Conservation (phyloP, 83 land plant species). For the Picea engelmannii region DNA sequence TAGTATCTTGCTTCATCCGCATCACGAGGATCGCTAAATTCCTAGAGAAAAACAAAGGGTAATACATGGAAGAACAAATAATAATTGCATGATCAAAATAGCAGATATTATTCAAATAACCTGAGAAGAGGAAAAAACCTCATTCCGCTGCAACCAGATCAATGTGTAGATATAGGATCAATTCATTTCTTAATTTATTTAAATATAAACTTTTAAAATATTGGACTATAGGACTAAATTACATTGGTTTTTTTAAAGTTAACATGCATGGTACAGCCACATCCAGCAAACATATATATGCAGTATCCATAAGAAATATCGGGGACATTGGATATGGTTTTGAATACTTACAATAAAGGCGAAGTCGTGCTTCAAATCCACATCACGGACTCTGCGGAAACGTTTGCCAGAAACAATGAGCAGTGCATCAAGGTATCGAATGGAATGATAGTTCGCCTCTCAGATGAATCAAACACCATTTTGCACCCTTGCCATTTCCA, state of each 20-base stretch:
- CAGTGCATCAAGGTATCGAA: constrained; percentile 76
- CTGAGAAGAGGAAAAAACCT: too few relatives aligned
- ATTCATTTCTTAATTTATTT: too few relatives aligned
- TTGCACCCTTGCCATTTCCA: constrained; percentile 77
- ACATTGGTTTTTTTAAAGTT: too few relatives aligned
- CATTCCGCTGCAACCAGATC: too few relatives aligned
- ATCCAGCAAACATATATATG: not conserved
- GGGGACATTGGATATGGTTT: constrained; percentile 1
- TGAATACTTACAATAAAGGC: constrained; percentile 86
- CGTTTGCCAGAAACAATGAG: constrained; percentile 83
- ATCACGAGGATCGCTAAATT: constrained; percentile 93
- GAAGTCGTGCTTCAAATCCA: constrained; percentile 99
- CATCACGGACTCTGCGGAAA: constrained; percentile 99
- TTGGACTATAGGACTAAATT: too few relatives aligned
- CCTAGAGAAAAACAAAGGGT: constrained; percentile 45
- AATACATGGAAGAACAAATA: not conserved
- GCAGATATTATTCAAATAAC: too few relatives aligned
- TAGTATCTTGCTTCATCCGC: constrained; percentile 94
- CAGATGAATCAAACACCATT: constrained; percentile 91
- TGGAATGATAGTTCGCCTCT: constrained; percentile 66
- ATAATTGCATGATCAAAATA: too few relatives aligned
- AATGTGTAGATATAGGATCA: too few relatives aligned
- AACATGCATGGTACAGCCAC: too few relatives aligned
- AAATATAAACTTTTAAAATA: too few relatives aligned
- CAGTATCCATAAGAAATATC: not conserved